Conservation (phyloP, 2,329 filamentous ascomycete genomes). For the Tolypocladium endophyticum region DNA sequence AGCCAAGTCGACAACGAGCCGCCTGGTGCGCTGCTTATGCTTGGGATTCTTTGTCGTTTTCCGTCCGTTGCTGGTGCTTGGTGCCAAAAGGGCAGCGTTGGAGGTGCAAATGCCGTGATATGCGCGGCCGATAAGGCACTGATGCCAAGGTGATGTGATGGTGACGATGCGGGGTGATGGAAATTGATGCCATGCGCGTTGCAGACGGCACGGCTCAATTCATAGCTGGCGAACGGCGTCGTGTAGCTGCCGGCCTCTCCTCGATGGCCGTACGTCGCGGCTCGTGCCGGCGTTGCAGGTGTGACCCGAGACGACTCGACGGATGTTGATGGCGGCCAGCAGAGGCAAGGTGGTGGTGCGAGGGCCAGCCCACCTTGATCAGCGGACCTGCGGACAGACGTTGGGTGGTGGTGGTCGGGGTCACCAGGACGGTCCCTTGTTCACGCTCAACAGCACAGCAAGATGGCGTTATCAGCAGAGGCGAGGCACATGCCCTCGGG, state of each 20-base stretch:
- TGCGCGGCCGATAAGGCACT: background rate
- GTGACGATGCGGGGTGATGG: slow-evolving; percentile 1
- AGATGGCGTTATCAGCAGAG: background rate
- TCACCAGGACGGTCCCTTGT: slow-evolving; percentile 5
- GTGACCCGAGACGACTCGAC: background rate
- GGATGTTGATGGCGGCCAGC: background rate
- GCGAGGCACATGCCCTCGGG: slow-evolving; percentile 4
- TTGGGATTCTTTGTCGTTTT: background rate
- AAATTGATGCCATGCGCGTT: background rate
- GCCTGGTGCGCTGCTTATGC: background rate
- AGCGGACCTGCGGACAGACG: slow-evolving; percentile 5
- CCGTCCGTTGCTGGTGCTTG: background rate
- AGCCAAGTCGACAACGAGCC: background rate
- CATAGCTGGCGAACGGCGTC: background rate
- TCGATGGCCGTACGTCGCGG: background rate
- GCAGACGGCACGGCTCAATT: background rate
- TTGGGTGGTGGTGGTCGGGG: slow-evolving; percentile 1
- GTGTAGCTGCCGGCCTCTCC: background rate
- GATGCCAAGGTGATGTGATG: background rate
- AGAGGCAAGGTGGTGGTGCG: slow-evolving; percentile 1
- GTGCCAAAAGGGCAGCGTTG: background rate
- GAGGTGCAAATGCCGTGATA: background rate
- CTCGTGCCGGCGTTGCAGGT: background rate
- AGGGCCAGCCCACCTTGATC: slow-evolving; percentile 4
- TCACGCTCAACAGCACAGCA: background rate